Conservation (phyloP, 116 monocot genomes). For the Papilionanthe hybrid region DNA sequence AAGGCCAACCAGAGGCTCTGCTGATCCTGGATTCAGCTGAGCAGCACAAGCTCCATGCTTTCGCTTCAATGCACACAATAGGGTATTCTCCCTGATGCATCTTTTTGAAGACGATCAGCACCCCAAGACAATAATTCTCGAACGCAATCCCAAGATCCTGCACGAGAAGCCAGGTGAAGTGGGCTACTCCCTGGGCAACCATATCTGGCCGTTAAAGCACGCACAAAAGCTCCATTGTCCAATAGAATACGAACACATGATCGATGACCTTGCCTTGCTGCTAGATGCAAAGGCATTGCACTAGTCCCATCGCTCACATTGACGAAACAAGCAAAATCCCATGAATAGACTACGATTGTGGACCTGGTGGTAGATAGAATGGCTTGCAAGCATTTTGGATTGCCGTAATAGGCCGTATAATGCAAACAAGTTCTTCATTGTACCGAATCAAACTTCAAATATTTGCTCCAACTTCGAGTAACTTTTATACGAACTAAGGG, state of each 20-base stretch:
- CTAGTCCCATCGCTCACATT: constrained; percentile 27
- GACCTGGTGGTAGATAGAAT: constrained; percentile 40
- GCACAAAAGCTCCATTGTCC: constrained; percentile 45
- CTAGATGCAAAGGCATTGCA: constrained; percentile 25
- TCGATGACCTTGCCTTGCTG: constrained; percentile 16
- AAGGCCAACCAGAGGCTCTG: constrained; percentile 86
- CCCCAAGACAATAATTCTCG: constrained; percentile 83
- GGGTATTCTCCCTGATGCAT: constrained; percentile 69
- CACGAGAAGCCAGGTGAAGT: constrained; percentile 74
- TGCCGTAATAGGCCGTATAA: constrained; percentile 43
- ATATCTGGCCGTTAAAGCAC: constrained; percentile 52
- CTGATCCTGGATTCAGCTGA: constrained; percentile 67
- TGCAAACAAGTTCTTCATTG: constrained; percentile 50
- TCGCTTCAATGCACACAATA: constrained; percentile 53
- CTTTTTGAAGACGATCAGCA: constrained; percentile 72
- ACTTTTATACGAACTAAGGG: constrained; percentile 34
- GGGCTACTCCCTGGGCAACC: constrained; percentile 84
- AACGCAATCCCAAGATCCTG: constrained; percentile 70
- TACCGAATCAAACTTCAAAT: constrained; percentile 47
- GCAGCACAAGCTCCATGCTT: constrained; percentile 71
- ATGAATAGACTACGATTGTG: constrained; percentile 26
- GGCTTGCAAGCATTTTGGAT: constrained; percentile 37
- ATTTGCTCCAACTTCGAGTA: constrained; percentile 43
- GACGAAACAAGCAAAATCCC: constrained; percentile 33
- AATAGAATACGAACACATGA: constrained; percentile 25